Evolutionary conservation across 371 early-diverging fungal genomes (phyloP), one percentile per base, ranked within the genome.

Genomic region (Rhizopus arrhizus): DNA sequence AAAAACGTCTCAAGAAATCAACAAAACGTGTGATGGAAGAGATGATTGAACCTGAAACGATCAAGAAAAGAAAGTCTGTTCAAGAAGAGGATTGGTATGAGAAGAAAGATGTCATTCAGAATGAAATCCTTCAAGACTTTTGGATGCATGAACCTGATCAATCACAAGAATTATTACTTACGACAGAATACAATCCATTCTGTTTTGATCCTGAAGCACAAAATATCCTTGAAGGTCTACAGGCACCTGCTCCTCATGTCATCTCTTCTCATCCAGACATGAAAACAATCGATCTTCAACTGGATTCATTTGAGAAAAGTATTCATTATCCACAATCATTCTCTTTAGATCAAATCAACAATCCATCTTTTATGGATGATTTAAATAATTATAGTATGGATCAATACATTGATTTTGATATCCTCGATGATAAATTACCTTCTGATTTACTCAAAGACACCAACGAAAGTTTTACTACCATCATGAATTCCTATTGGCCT

Each of bases 21-120:
- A 13, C n/a, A 0, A 22, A 29, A 42, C 36, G 54, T 0, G 53
- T 28, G 56, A 62, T 43, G 35, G 54, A 45, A 46, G 56, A 53
- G n/a, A 52, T 46, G 16, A 29, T 2, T n/a, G 8, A 54, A 12
- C 53, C 50, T 13, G 32, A 57, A 13, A 43, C 34, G 58, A 48
- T 61, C 61, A 69, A 69, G 64, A 69, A 58, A 43, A 64, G 65
- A 61, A 68, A 63, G 35, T 56, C 68, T 51, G 55, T 53, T 53
- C 58, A 58, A 63, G 53, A 57, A 41, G 40, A 38, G 6, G 40
- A 5, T 11, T 38, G 40, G 40, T 38, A 0, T 5, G 22, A 22
- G 22, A 38, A 38, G 2, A 38, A 38, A 5, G 40, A 38, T 11
- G 7, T 22, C 3, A 6, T 13, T 22, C 46, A 2, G 6, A 45